These are phyloP conservation scores for Backusella liffmaniae DNA, from an alignment of 192 early-diverging fungal species.

Conservation along the genomic window DNA sequence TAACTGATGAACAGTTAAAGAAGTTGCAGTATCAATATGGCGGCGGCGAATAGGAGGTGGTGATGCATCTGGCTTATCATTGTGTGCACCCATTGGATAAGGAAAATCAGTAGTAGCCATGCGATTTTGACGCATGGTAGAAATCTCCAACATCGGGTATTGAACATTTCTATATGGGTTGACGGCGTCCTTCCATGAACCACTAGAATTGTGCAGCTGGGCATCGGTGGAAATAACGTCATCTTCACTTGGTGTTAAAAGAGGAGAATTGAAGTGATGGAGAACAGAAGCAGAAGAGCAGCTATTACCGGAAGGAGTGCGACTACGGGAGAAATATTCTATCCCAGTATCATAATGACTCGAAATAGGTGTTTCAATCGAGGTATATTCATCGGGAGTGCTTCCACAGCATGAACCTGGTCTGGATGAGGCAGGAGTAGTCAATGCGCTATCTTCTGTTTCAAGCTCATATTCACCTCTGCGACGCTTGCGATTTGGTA, in stretches of 20 bases:
- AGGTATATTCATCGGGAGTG: neutral
- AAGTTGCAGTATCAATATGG: neutral
- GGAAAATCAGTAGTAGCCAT: neutral
- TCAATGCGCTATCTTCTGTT: neutral
- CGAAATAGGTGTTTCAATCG: neutral
- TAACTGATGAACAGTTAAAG: neutral
- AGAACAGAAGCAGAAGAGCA: neutral
- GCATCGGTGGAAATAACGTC: neutral
- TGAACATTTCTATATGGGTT: neutral
- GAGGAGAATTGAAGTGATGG: neutral
- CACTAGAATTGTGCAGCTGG: neutral
- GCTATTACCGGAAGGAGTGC: neutral
- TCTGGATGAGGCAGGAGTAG: neutral
- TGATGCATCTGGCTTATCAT: neutral
- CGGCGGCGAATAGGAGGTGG: constrained; percentile 35
- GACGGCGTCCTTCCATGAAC: neutral
- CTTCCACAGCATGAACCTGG: neutral
- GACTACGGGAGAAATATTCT: neutral
- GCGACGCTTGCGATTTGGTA: constrained; percentile 9
- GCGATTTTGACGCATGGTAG: neutral
- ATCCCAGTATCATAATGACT: neutral
- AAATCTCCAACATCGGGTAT: neutral
- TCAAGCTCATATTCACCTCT: constrained; percentile 35
- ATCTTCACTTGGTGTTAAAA: neutral
- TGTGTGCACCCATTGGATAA: neutral